Conservation (phyloP, 2,329 filamentous ascomycete genomes). For the Aspergillus fijiensis region DNA sequence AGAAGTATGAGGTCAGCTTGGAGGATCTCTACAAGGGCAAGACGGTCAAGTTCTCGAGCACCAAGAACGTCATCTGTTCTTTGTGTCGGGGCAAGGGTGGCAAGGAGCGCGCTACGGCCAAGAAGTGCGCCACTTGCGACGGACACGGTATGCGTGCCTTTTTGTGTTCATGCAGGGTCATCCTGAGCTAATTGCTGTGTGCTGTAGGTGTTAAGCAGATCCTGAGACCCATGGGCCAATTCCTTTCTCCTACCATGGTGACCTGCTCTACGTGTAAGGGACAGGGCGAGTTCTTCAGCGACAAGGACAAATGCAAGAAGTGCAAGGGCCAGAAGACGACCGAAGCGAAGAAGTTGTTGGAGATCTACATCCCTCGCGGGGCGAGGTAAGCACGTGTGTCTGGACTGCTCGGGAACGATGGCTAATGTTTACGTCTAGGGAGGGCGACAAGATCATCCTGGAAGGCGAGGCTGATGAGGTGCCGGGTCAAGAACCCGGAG, state of each 20-base stretch:
- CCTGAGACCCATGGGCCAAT: constrained; percentile 80
- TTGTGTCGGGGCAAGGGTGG: constrained; percentile 86
- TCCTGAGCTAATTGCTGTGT: neutral
- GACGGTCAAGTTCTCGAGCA: constrained; percentile 93
- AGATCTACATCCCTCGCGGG: constrained; percentile 92
- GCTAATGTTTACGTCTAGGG: constrained; percentile 33
- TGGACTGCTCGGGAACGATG: neutral
- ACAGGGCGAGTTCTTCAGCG: constrained; percentile 81
- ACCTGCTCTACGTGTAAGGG: constrained; percentile 81
- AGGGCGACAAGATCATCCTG: constrained; percentile 85
- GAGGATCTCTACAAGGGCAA: constrained; percentile 99
- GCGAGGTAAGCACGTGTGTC: constrained; percentile 54
- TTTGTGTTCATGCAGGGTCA: neutral
- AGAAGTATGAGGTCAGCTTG: constrained; percentile 84
- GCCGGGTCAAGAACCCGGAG: constrained; percentile 83
- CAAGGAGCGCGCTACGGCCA: constrained; percentile 85
- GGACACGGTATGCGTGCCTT: constrained; percentile 59
- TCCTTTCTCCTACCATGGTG: constrained; percentile 76
- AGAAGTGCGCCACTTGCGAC: constrained; percentile 78
- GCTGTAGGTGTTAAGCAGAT: constrained; percentile 65
- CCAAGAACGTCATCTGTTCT: constrained; percentile 87
- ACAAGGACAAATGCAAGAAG: constrained; percentile 98
- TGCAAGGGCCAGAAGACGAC: constrained; percentile 90
- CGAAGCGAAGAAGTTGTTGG: constrained; percentile 88
- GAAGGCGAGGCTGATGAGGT: constrained; percentile 93